Evolutionary conservation across 805 yeast genomes (phyloP), one percentile per base, ranked within the genome.

Genomic region (Candida verbasci): DNA sequence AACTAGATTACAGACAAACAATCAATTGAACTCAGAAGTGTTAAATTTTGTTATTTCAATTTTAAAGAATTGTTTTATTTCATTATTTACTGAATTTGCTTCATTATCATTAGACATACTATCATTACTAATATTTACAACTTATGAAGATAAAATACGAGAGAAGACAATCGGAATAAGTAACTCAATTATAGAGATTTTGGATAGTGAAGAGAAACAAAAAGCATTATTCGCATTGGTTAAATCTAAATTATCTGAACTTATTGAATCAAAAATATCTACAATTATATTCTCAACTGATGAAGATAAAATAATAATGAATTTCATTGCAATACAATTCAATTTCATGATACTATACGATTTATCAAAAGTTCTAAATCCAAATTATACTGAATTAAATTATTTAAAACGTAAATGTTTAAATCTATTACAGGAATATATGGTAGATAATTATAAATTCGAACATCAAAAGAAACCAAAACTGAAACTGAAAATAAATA

Each of bases 61-160:
- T 9, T 35, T 48, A 15, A 36, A 38, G 4, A 38, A 43, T 11
- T 62, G 70, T 35, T 64, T 60, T 42, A 36, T 50, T 31, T 51
- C 68, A 0, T 49, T 67, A 14, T 58, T 52, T 38, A 48, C 48
- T 17, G 68, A 59, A 15, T 31, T 65, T 18, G 38, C 53, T 10
- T 55, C 65, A 4, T 38, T 58, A 25, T 38, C 52, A 11, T 41
- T 65, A 6, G 72, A 67, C 35, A 41, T 59, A 1, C 29, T 59
- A 2, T 38, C 62, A 3, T 39, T 58, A 16, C 37, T 58, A 5
- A 37, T 54, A 6, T 43, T 24, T 31, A 34, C 33, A n/a, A 25
- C 38, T 9, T 29, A 34, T 24, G 38, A 34, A 7, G 24, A 34
- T 3, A 14, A 31, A 25, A 26, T 29, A 2, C 25, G 15, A 17